phyloP scores from a whole-genome alignment of 169 alveolate genomes.

The Plasmodium billcollinsi region DNA sequence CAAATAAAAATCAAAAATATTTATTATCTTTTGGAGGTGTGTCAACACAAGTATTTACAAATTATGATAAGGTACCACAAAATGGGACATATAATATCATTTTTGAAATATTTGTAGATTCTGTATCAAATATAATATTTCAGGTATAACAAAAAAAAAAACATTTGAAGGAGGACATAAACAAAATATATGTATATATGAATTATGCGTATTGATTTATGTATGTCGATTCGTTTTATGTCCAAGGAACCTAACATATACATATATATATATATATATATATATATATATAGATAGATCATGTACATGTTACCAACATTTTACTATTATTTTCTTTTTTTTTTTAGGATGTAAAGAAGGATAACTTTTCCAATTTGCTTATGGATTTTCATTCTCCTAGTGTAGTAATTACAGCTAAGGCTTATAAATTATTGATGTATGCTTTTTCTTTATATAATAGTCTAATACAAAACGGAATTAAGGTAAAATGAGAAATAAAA shows the following conservation, averaged over 20 bases:
- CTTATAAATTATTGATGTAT: conserved; percentile 42
- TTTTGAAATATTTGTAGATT: conserved; percentile 57
- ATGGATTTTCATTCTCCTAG: conserved; percentile 73
- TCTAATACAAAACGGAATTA: conserved; percentile 40
- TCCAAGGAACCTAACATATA: background rate
- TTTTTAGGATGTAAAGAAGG: conserved; percentile 21
- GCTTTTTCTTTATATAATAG: conserved; percentile 60
- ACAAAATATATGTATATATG: too few species aligned
- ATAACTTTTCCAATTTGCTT: background rate
- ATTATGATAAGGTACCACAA: background rate
- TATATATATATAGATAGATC: background rate
- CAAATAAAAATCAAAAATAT: background rate
- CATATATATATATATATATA: background rate
- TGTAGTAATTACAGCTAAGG: conserved; percentile 69
- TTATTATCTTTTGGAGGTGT: conserved; percentile 59
- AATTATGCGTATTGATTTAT: too few species aligned
- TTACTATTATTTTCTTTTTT: background rate
- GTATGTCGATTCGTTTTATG: too few species aligned
- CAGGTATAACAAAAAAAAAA: conserved; percentile 25
- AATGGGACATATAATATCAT: conserved; percentile 16
- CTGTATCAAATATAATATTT: conserved; percentile 35
- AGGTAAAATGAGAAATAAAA: conserved; percentile 8
- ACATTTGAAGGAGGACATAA: background rate
- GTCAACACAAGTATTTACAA: conserved; percentile 17
- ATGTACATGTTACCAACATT: background rate